A percentile compares a stretch with the other conserved stretches of the same genome.
Conservation (phyloP, 208 protist genomes). For the Leishmania gerbilli region DNA sequence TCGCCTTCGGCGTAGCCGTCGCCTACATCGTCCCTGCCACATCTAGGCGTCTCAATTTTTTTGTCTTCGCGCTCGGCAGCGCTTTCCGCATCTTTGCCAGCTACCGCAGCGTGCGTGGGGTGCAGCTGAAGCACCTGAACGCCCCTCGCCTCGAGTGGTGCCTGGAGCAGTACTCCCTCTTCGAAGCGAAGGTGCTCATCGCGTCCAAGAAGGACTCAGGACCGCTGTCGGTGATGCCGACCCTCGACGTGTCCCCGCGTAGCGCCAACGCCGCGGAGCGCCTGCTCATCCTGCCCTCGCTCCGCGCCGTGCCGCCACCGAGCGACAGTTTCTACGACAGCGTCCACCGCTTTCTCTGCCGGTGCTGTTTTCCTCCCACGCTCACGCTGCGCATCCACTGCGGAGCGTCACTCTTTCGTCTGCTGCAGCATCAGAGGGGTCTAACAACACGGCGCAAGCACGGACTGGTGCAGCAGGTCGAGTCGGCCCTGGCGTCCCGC, state of each 20-base stretch:
- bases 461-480: conserved; percentile 33
- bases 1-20: conserved; percentile 39
- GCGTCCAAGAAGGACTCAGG: conserved; percentile 20
- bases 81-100: conserved; percentile 45
- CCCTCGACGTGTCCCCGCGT: conserved; percentile 25
- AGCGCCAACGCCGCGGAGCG: conserved; percentile 32
- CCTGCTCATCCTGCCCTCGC: conserved; percentile 35
- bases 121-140: conserved; percentile 53
- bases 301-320: conserved; percentile 9
- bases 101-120: conserved; percentile 26
- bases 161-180: conserved; percentile 20
- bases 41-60: conserved; percentile 15
- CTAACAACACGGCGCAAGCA: conserved; percentile 27
- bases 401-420: conserved; percentile 35
- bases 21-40: conserved; percentile 39
- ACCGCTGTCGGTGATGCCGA: conserved; percentile 1
- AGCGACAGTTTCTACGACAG: neutral
- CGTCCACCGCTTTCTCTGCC: conserved; percentile 12
- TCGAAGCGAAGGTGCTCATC: neutral
- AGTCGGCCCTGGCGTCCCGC: conserved; percentile 21
- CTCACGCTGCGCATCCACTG: conserved; percentile 37
- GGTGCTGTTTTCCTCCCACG: neutral
- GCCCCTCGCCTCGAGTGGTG: conserved; percentile 57
- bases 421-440: conserved; percentile 13
- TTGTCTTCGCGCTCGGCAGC: conserved; percentile 41